Conservation (phyloP, 2,329 filamentous ascomycete genomes). For the Colletotrichum lentis region DNA sequence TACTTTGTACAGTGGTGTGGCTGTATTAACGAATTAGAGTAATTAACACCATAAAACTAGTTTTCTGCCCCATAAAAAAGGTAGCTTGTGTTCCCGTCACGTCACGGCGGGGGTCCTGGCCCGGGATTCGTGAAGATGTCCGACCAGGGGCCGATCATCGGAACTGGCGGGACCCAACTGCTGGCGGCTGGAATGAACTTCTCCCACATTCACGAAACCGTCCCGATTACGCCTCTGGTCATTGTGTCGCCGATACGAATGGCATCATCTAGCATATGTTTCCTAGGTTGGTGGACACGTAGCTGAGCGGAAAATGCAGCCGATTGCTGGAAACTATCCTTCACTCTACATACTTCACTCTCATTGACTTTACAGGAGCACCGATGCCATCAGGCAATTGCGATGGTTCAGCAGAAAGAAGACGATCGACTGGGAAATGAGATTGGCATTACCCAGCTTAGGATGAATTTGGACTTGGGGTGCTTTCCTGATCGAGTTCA, state of each 20-base stretch:
- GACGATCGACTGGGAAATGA: too few relatives aligned
- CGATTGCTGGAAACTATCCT: neutral
- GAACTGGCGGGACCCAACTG: constrained; percentile 23
- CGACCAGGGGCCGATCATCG: constrained; percentile 35
- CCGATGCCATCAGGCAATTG: too few relatives aligned
- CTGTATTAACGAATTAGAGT: too few relatives aligned
- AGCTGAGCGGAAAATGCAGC: neutral
- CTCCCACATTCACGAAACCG: neutral
- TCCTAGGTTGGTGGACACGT: neutral
- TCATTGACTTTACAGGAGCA: too few relatives aligned
- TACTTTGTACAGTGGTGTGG: too few relatives aligned
- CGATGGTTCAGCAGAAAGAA: too few relatives aligned
- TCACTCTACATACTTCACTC: too few relatives aligned
- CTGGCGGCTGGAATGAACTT: neutral
- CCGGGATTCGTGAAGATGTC: constrained; percentile 31
- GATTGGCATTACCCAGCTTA: too few relatives aligned
- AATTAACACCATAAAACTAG: too few relatives aligned
- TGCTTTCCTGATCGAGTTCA: too few relatives aligned
- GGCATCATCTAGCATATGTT: neutral
- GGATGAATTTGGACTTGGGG: too few relatives aligned
- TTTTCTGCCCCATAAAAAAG: too few relatives aligned
- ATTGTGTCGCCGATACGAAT: neutral
- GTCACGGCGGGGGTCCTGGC: constrained; percentile 11
- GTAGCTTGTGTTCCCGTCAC: neutral
- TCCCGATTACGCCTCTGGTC: neutral